phyloP scores from a whole-genome alignment of 2,329 filamentous ascomycete species.

The Fusarium odoratissimum region DNA sequence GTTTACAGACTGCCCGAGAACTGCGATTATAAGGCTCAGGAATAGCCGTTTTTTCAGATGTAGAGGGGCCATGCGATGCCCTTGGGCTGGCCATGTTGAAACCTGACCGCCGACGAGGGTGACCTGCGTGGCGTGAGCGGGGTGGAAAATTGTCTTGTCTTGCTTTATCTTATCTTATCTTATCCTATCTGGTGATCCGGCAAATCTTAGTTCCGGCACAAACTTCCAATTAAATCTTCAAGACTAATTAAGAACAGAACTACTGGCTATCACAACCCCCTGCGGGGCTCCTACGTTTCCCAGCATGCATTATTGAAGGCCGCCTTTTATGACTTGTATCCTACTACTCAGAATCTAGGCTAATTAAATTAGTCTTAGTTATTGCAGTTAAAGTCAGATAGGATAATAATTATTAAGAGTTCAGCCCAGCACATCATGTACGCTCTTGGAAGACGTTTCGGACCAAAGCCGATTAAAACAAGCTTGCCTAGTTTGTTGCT shows the following conservation, averaged over 20 bases:
- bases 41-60: not conserved
- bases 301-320: too few relatives aligned
- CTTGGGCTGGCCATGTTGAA: conserved; percentile 5
- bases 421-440: too few relatives aligned
- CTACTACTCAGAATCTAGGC: not conserved
- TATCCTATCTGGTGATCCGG: not conserved
- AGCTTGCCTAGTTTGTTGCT: too few relatives aligned
- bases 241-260: too few relatives aligned
- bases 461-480: too few relatives aligned
- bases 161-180: not conserved
- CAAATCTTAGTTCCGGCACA: not conserved
- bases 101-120: not conserved
- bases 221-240: not conserved
- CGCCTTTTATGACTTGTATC: too few relatives aligned
- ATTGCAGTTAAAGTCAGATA: not conserved
- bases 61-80: not conserved
- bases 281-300: not conserved
- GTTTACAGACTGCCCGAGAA: not conserved
- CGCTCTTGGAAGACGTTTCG: too few relatives aligned
- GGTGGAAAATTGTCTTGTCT: not conserved
- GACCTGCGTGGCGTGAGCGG: not conserved
- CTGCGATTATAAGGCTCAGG: not conserved
- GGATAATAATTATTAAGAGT: not conserved
- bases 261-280: not conserved
- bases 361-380: too few relatives aligned